Percentiles rank a stretch among this genome's conserved stretches.
Evolutionary conservation across 106 monocot species (phyloP).

Genomic region (Cymbidium sinense): DNA sequence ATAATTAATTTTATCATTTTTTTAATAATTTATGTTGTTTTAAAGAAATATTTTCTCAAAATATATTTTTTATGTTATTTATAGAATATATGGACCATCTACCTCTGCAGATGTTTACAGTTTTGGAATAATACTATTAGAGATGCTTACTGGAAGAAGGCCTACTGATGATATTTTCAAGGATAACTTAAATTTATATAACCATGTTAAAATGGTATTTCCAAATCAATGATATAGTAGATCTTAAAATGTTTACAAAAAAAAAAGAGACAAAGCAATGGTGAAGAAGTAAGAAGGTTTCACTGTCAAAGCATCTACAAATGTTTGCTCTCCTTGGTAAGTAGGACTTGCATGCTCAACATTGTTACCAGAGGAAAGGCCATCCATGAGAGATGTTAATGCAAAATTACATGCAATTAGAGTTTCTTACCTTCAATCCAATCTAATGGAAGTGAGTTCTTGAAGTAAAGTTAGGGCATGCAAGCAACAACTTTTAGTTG

Average conservation of each 20-base stretch:
- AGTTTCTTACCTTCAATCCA: not conserved
- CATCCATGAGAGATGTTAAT: not conserved
- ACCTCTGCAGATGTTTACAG: constrained; percentile 20
- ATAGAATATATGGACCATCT: constrained; percentile 12
- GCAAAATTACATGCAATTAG: not conserved
- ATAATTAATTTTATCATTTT: not conserved
- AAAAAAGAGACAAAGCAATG: not conserved
- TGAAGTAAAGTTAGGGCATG: too few relatives aligned
- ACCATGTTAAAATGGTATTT: not conserved
- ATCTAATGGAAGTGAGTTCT: not conserved
- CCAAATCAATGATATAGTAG: not conserved
- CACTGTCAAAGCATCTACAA: not conserved
- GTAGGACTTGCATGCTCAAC: not conserved
- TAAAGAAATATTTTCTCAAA: not conserved
- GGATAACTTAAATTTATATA: not conserved
- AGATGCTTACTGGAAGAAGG: constrained; percentile 17
- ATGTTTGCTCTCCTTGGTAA: not conserved
- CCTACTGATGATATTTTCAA: constrained; percentile 16
- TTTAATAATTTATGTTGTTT: not conserved
- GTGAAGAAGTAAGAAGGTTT: not conserved
- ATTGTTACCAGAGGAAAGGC: not conserved
- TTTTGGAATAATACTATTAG: constrained; percentile 17
- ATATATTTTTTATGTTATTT: not conserved
- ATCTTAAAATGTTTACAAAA: not conserved
- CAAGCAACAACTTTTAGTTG: too few relatives aligned